These are phyloP conservation scores for Ceratobasidium papillatum DNA, from an alignment of 1,284 basidiomycete species.

Conservation along the genomic window DNA sequence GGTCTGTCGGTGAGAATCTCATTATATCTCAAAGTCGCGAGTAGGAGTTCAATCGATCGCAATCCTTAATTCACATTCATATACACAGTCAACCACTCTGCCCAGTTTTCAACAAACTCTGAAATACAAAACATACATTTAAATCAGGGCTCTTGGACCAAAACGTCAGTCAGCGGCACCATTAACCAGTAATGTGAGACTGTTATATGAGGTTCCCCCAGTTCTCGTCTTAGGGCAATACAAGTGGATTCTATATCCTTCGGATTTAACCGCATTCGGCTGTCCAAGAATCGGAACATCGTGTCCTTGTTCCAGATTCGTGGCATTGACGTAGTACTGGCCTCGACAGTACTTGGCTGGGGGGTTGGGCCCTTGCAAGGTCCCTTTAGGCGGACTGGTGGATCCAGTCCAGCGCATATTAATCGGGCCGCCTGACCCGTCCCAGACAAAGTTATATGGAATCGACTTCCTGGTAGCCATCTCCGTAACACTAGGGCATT, in stretches of 20 bases:
- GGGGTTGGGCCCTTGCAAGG: not conserved
- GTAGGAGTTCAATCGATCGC: too few species aligned
- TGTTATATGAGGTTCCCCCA: not conserved
- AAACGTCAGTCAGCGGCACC: too few species aligned
- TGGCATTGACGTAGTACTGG: not conserved
- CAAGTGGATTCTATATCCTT: not conserved
- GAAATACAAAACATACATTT: too few species aligned
- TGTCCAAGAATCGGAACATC: not conserved
- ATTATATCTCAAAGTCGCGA: not conserved
- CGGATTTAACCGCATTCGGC: not conserved
- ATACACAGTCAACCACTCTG: too few species aligned
- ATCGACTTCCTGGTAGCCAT: conserved; percentile 1
- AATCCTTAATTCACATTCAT: too few species aligned
- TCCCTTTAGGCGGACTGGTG: not conserved
- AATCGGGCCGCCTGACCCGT: not conserved
- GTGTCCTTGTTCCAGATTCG: not conserved
- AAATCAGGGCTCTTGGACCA: too few species aligned
- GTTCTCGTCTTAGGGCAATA: not conserved
- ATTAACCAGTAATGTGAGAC: not conserved
- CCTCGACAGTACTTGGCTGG: not conserved
- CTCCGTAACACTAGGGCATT: not conserved
- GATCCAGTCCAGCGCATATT: not conserved
- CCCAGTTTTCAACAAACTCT: too few species aligned
- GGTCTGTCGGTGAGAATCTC: too few species aligned
- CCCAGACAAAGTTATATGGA: not conserved